These are phyloP conservation scores for Fraxinus albicans DNA, from an alignment of 305 asterid species.

Conservation along the genomic window DNA sequence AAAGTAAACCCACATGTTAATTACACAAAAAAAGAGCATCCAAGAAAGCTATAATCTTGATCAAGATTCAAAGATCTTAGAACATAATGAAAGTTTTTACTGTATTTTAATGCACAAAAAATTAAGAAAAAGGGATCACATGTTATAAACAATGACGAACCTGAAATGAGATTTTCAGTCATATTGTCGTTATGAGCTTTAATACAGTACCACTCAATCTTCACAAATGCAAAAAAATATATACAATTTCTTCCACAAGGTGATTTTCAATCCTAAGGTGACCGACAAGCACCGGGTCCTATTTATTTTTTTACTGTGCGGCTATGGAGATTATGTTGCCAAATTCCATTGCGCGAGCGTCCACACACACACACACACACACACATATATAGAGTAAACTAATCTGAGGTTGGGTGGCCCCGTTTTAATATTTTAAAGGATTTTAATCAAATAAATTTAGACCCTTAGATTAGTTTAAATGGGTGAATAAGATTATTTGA, in stretches of 20 bases:
- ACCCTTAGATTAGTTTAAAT: neutral
- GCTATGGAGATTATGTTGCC: neutral
- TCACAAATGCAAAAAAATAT: neutral
- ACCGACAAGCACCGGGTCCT: constrained; percentile 40
- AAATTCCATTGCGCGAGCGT: too few relatives aligned
- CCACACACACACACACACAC: too few relatives aligned
- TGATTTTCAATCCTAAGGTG: constrained; percentile 28
- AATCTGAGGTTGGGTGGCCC: neutral
- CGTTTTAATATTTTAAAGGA: neutral
- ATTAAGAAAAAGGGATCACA: neutral
- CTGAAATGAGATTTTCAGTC: neutral
- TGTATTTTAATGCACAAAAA: neutral
- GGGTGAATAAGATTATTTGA: neutral
- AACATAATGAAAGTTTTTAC: neutral
- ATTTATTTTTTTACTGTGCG: neutral
- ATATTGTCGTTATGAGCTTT: neutral
- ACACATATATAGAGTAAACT: too few relatives aligned
- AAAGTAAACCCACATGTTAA: neutral
- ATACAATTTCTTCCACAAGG: constrained; percentile 6
- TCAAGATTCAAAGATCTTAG: neutral
- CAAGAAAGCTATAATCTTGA: neutral
- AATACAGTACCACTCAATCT: too few relatives aligned
- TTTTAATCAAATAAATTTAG: neutral
- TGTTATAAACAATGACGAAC: neutral
- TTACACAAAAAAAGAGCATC: neutral